Evolutionary conservation across 108 stramenopile genomes (phyloP), one percentile per base, ranked within the genome.

Genomic region (Fistulifera solaris): DNA sequence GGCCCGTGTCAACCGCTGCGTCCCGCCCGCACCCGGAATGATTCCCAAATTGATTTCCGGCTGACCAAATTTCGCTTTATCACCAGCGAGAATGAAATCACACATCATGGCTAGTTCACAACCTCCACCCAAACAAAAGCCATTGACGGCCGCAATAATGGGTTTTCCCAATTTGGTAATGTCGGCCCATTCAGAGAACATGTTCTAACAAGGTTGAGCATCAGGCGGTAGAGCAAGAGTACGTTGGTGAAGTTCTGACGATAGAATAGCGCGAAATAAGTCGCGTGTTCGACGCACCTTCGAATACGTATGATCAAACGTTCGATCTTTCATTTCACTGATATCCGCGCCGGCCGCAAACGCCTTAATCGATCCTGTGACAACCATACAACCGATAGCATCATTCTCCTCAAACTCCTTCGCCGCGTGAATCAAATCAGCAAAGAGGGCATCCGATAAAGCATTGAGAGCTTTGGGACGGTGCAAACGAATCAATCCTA

Each of bases 21-120:
- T 98, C 6, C 98, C 98, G 27, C 98, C 98, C 13, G 83, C 85
- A 26, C 78, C 70, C 6, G 98, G 94, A 44, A 98, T 97, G 27
- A 97, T 86, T 6, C 97, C 98, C 35, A 99, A 82, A 51, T 87
- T 94, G 41, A 99, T 96, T 72, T 99, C 98, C 5, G 98, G 98
- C 67, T 98, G 96, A 6, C 94, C 97, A 72, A 99, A 99, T 62
- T 88, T 73, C n/a, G 93, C 94, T 18, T 81, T 83, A 23, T 86
- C 83, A 23, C 89, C 92, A 0, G 95, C 95, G n/a, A 96, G 38
- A 23, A 98, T 68, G 40, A 99, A 96, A 63, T 99, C 98, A 58
- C 96, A 95, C 93, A 96, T 96, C 98, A 99, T 99, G 38, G 96
- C 96, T 24, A 99, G 72, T 71, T 99, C 98, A 58, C 96, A 98